Conservation (phyloP, 1,284 basidiomycete genomes). For the Agroathelia rolfsii region DNA sequence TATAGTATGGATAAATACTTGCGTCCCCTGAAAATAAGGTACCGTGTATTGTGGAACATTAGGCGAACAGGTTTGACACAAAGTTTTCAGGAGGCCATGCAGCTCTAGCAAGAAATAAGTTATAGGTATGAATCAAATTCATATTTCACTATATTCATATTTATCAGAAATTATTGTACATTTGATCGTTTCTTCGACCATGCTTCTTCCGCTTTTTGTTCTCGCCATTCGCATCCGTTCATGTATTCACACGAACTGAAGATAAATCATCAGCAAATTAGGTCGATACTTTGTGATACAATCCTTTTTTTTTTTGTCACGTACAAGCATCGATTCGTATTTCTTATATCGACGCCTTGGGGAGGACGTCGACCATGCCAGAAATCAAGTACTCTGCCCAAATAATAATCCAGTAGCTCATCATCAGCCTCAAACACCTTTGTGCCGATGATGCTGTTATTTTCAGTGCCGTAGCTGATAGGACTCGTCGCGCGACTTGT, state of each 20-base stretch:
- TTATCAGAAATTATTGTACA: no score
- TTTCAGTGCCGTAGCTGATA: constrained; percentile 19
- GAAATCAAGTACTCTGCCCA: constrained; percentile 53
- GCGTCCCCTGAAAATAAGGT: no score
- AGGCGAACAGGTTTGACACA: no score
- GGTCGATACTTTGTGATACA: no score
- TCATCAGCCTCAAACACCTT: constrained; percentile 54
- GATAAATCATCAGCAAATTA: constrained; percentile 6
- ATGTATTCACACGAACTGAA: constrained; percentile 71
- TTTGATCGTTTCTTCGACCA: no score
- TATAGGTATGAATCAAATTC: no score
- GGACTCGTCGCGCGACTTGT: constrained; percentile 10
- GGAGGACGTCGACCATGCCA: constrained; percentile 67
- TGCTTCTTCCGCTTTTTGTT: constrained; percentile 48
- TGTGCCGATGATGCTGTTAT: constrained; percentile 58
- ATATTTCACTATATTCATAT: no score
- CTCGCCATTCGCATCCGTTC: constrained; percentile 77
- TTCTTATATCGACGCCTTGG: constrained; percentile 52
- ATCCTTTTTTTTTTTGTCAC: constrained; percentile 20
- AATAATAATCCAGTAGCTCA: constrained; percentile 42
- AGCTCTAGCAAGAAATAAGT: no score
- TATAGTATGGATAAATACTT: no score
- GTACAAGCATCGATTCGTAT: constrained; percentile 61
- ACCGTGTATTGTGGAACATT: no score
- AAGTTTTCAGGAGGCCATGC: no score